Conservation (phyloP, 768 basidiomycete species). For the Ramaria rubella region DNA sequence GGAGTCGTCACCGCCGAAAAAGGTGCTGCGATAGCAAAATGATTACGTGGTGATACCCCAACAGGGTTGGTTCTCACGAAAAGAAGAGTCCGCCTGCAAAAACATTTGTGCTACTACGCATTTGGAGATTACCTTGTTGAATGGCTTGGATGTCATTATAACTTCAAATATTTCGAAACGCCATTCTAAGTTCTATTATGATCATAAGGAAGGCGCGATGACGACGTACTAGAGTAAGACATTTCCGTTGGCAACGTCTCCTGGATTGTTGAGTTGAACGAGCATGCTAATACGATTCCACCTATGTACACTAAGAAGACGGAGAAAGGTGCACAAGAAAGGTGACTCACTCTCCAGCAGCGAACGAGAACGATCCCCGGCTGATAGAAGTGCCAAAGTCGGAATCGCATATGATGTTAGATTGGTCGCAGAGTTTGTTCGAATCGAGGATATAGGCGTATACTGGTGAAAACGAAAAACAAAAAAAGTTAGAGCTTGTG, state of each 20-base stretch:
- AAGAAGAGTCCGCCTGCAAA: constrained; percentile 68
- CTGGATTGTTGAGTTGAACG: constrained; percentile 70
- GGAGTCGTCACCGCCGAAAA: constrained; percentile 72
- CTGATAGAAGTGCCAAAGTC: constrained; percentile 71
- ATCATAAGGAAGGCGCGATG: background rate
- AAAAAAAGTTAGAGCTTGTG: background rate
- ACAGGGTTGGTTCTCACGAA: constrained; percentile 42
- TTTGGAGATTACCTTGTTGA: constrained; percentile 53
- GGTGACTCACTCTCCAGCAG: constrained; percentile 44
- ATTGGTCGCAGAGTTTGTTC: constrained; percentile 49
- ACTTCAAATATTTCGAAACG: constrained; percentile 29
- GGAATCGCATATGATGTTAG: constrained; percentile 51
- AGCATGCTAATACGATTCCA: constrained; percentile 71
- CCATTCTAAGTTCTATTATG: background rate
- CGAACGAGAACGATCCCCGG: constrained; percentile 62
- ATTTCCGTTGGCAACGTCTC: constrained; percentile 65
- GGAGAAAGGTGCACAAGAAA: background rate
- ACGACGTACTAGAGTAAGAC: constrained; percentile 57
- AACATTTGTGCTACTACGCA: constrained; percentile 49
- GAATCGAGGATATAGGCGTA: constrained; percentile 74
- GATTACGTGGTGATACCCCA: background rate
- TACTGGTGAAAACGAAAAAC: constrained; percentile 35
- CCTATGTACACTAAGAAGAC: constrained; percentile 23
- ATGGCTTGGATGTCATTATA: constrained; percentile 65
- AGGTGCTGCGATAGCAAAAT: constrained; percentile 43